Evolutionary conservation across 108 stramenopile species (phyloP).

Genomic region (Cyclotella atomus): DNA sequence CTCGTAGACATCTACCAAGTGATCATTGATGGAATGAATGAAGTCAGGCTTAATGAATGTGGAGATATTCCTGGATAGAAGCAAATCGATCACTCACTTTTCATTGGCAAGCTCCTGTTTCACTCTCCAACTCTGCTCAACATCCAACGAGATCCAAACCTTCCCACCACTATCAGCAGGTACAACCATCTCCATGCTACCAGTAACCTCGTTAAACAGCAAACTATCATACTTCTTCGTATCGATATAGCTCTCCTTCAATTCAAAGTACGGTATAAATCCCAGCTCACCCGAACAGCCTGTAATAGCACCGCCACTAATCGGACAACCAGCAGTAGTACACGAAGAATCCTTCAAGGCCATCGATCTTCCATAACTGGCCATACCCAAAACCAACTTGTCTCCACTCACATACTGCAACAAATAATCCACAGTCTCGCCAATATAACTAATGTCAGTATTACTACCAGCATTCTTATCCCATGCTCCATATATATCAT

Average conservation of each 20-base stretch:
- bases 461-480: conserved; percentile 27
- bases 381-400: conserved; percentile 41
- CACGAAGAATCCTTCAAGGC: conserved; percentile 22
- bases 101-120: conserved; percentile 34
- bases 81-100: conserved; percentile 33
- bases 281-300: conserved; percentile 42
- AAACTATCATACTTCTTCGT: conserved; percentile 29
- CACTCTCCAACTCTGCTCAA: conserved; percentile 30
- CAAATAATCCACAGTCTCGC: conserved; percentile 24
- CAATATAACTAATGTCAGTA: conserved; percentile 42
- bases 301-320: conserved; percentile 18
- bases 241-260: conserved; percentile 32
- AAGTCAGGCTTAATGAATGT: neutral
- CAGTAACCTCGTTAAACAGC: conserved; percentile 34
- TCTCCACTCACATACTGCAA: conserved; percentile 6
- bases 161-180: conserved; percentile 4
- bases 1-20: conserved; percentile 38
- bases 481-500: conserved; percentile 41
- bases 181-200: conserved; percentile 47
- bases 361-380: conserved; percentile 42
- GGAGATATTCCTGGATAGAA: neutral
- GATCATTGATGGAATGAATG: neutral
- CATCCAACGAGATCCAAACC: conserved; percentile 41
- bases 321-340: conserved; percentile 40
- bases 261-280: conserved; percentile 39